A percentile compares a stretch with the other conserved stretches of the same genome.
phyloP scores from a whole-genome alignment of 495 filamentous ascomycete genomes.

The Bacidia gigantensis region DNA sequence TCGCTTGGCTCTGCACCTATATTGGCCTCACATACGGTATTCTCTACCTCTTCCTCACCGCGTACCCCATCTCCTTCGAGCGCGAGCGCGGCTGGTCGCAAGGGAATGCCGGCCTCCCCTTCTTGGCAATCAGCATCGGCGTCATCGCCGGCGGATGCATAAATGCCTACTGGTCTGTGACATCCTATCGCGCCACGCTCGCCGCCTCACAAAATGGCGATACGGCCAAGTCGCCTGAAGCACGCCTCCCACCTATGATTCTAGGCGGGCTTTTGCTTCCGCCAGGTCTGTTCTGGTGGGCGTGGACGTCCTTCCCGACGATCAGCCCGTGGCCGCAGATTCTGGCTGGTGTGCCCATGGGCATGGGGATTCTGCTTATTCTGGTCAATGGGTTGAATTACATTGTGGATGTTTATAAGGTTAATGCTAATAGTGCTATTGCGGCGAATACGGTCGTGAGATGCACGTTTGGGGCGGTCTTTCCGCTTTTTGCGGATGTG shows the following conservation, averaged over 20 bases:
- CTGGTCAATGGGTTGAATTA: conserved; percentile 36
- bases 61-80: conserved; percentile 40
- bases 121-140: conserved; percentile 40
- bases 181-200: conserved; percentile 18
- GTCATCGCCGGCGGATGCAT: conserved; percentile 33
- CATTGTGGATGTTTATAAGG: conserved; percentile 40
- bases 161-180: conserved; percentile 34
- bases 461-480: conserved; percentile 30
- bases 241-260: conserved; percentile 38
- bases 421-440: conserved; percentile 34
- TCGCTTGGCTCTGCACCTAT: conserved; percentile 33
- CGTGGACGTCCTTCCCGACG: conserved; percentile 31
- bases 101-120: conserved; percentile 35
- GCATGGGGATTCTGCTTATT: conserved; percentile 26
- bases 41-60: conserved; percentile 35
- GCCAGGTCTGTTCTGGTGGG: conserved; percentile 42
- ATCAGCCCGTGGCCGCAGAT: conserved; percentile 23
- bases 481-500: conserved; percentile 44
- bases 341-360: conserved; percentile 22
- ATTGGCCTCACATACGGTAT: conserved; percentile 36
- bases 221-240: conserved; percentile 28
- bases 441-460: conserved; percentile 36
- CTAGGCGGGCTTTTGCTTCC: conserved; percentile 36
- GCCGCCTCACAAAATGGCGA: neutral
- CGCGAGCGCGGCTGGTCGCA: conserved; percentile 32